Conservation (phyloP, 176 grass and related monocot genomes). For the Pontederia crassipes region DNA sequence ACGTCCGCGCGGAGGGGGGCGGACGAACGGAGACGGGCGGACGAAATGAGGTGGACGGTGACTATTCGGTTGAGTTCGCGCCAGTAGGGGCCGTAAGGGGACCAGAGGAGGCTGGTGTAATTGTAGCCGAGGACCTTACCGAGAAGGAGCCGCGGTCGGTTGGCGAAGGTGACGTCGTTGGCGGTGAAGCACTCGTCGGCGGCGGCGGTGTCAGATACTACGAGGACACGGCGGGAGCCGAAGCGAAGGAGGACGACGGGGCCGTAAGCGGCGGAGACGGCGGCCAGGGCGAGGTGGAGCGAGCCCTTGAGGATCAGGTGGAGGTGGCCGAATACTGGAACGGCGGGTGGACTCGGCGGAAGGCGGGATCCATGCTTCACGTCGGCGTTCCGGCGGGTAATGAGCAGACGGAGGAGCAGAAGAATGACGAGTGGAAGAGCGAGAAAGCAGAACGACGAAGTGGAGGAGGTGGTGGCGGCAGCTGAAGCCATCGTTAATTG, state of each 20-base stretch:
- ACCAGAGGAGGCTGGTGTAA: neutral
- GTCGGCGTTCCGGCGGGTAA: neutral
- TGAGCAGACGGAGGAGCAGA: neutral
- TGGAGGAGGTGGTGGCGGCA: no score
- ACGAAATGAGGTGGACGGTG: conserved; percentile 6
- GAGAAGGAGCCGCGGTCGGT: conserved; percentile 4
- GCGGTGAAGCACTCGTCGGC: conserved; percentile 25
- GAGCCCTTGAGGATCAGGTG: neutral
- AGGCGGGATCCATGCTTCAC: neutral
- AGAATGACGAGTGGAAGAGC: neutral
- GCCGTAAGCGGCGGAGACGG: conserved; percentile 12
- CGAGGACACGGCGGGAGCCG: conserved; percentile 15
- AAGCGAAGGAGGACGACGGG: conserved; percentile 15
- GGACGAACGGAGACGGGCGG: neutral
- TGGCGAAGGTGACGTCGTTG: conserved; percentile 25
- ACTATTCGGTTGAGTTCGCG: neutral
- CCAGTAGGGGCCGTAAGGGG: conserved; percentile 12
- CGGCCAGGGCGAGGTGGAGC: conserved; percentile 13
- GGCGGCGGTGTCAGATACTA: conserved; percentile 11
- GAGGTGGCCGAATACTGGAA: conserved; percentile 25
- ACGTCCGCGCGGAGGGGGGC: neutral
- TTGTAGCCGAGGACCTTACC: neutral
- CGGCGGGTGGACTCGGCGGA: conserved; percentile 7
- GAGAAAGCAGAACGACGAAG: neutral
- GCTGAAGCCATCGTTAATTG: no score